Evolutionary conservation across 169 alveolate species (phyloP), one percentile per base, ranked within the genome.

Genomic region (Sarcocystis neurona): DNA sequence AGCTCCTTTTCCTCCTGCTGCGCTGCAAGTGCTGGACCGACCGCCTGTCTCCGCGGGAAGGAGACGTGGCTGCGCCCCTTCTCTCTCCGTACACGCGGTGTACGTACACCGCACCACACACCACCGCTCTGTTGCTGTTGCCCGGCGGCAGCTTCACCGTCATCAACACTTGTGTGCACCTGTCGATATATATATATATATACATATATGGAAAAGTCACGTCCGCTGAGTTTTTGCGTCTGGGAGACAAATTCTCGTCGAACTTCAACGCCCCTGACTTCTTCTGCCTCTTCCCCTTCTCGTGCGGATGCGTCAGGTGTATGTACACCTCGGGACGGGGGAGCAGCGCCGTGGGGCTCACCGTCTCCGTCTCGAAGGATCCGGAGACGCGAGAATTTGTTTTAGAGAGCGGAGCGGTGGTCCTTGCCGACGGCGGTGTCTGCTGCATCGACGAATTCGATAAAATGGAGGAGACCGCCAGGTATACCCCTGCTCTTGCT

Each of bases 381-480:
- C 98, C 99, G 0, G 99, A 98, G 90, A 98, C 99, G 34, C 95
- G 97, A 84, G 99, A 98, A 91, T 48, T 89, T 63, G 91, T 96
- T n/a, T 91, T 99, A 85, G 99, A 99, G 94, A 94, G 98, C 60
- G 99, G 99, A 43, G 99, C 99, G 34, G 96, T 99, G 46, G 99
- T 99, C 20, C 95, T 99, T 70, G 96, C 99, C 50, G 99, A 99
- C 90, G 92, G 96, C 47, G 93, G 91, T 50, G 97, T 99, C 34
- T 99, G 99, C 90, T 99, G 99, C 93, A 99, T 99, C 91, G 99
- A 99, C 94, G 99, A 99, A 93, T 98, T 99, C 93, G 99, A 99
- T 94, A 99, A 99, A 95, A 98, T 98, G 99, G 99, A 98, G 87
- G 99, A 98, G 68, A 96, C 96, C 66, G 98, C 99, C n/a, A 95